These are phyloP conservation scores for Eustoma russellianum DNA, from an alignment of 257 asterid species.

Conservation along the genomic window DNA sequence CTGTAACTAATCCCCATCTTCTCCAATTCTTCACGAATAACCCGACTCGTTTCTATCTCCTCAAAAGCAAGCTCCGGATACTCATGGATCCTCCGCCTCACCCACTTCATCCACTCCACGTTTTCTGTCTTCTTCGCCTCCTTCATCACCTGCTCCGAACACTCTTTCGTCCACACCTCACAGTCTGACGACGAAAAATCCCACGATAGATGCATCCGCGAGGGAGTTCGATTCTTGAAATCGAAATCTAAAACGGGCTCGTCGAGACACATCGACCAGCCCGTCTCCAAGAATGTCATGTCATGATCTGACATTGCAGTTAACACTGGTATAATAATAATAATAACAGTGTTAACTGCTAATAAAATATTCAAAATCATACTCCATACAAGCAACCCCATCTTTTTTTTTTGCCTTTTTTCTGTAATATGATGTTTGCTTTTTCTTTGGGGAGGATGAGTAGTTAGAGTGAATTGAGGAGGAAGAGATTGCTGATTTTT, in stretches of 20 bases:
- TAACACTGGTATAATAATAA: too few relatives aligned
- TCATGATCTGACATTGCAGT: too few relatives aligned
- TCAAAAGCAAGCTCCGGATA: slow-evolving; percentile 86
- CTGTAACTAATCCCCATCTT: slow-evolving; percentile 41
- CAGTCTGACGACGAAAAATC: slow-evolving; percentile 15
- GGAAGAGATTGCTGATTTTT: too few relatives aligned
- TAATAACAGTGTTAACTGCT: too few relatives aligned
- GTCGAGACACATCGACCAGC: background rate
- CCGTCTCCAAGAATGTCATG: too few relatives aligned
- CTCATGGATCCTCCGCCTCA: slow-evolving; percentile 62
- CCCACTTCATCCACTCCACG: slow-evolving; percentile 49
- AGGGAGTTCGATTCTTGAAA: slow-evolving; percentile 21
- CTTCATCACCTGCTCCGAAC: slow-evolving; percentile 40
- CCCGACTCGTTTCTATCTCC: slow-evolving; percentile 58
- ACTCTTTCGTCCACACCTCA: slow-evolving; percentile 36
- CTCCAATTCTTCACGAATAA: slow-evolving; percentile 59
- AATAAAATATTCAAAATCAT: too few relatives aligned
- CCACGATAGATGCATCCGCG: background rate
- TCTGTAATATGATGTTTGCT: too few relatives aligned
- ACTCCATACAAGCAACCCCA: too few relatives aligned
- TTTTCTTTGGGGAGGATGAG: too few relatives aligned
- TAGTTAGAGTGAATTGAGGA: too few relatives aligned
- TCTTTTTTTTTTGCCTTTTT: too few relatives aligned
- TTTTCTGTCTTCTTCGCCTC: slow-evolving; percentile 32
- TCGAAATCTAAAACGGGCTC: background rate